Percentiles rank a stretch among this genome's conserved stretches.
These are phyloP conservation scores for Mucor irregularis DNA, from an alignment of 371 early-diverging fungal genomes.

Conservation along the genomic window DNA sequence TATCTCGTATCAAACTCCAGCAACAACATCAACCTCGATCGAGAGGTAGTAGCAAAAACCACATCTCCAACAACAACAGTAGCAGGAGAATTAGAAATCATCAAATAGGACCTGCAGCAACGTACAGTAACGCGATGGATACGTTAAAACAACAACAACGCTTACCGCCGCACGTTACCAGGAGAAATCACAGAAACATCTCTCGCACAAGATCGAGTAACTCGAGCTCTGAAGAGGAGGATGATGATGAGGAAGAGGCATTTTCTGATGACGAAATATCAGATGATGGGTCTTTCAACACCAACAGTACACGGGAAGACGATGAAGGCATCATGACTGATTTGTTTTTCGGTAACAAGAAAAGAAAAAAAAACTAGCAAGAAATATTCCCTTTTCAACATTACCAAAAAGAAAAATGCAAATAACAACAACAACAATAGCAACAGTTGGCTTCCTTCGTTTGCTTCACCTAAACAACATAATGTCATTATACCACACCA, in stretches of 20 bases:
- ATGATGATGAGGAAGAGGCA: constrained; percentile 12
- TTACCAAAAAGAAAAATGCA: not conserved
- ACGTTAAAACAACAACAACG: not conserved
- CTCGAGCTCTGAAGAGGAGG: constrained; percentile 19
- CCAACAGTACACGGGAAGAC: too few species aligned
- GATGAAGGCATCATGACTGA: not conserved
- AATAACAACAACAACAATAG: too few species aligned
- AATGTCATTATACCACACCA: not conserved
- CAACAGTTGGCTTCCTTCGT: constrained; percentile 6
- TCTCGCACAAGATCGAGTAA: constrained; percentile 1
- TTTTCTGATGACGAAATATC: not conserved
- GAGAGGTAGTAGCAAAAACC: too few species aligned
- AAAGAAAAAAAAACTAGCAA: constrained; percentile 9
- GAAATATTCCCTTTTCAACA: constrained; percentile 8
- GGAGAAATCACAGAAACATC: not conserved
- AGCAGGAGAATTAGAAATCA: constrained; percentile 5
- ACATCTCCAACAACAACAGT: constrained; percentile 15
- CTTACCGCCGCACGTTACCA: too few species aligned
- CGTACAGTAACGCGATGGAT: constrained; percentile 15
- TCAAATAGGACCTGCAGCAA: constrained; percentile 1
- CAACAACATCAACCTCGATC: not conserved
- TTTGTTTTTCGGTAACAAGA: not conserved
- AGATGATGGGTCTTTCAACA: too few species aligned
- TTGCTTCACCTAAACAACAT: constrained; percentile 1
- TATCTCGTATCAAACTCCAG: constrained; percentile 2